A percentile compares a stretch with the other conserved stretches of the same genome.
These are phyloP conservation scores for Didymella glomerata DNA, from an alignment of 2,329 filamentous ascomycete genomes.

Conservation along the genomic window DNA sequence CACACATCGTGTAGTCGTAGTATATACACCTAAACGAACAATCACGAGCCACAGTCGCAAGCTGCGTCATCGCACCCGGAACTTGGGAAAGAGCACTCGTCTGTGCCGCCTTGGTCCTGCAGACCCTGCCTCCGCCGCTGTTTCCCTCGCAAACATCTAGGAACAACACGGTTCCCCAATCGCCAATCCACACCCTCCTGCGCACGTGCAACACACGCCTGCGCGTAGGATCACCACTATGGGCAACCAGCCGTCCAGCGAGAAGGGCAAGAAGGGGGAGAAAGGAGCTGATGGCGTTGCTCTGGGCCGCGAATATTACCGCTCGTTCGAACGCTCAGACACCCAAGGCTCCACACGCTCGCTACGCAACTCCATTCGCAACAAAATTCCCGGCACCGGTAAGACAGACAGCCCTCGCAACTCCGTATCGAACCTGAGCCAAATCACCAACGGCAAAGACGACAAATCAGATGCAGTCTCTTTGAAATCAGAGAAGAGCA, in stretches of 20 bases:
- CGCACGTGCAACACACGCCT: constrained; percentile 18
- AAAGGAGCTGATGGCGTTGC: constrained; percentile 63
- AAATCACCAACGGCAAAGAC: constrained; percentile 56
- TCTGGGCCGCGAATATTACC: constrained; percentile 76
- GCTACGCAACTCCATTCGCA: constrained; percentile 79
- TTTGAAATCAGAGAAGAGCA: constrained; percentile 74
- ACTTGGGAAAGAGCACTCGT: constrained; percentile 28
- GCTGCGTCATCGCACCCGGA: constrained; percentile 27
- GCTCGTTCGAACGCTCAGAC: constrained; percentile 90
- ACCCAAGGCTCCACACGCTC: constrained; percentile 92
- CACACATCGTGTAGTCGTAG: constrained; percentile 2
- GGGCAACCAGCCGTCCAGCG: constrained; percentile 79
- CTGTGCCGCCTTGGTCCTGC: constrained; percentile 29
- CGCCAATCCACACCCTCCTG: constrained; percentile 17
- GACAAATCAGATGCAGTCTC: constrained; percentile 79
- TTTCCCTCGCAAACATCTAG: constrained; percentile 21
- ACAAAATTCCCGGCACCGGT: constrained; percentile 79
- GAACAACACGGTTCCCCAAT: constrained; percentile 13
- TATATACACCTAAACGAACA: constrained; percentile 12
- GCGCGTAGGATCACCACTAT: constrained; percentile 57
- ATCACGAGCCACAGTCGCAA: constrained; percentile 25
- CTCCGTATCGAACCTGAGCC: constrained; percentile 68
- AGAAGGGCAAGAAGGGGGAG: constrained; percentile 55
- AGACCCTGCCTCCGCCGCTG: constrained; percentile 27
- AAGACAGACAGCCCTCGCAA: constrained; percentile 82